Percentiles rank a stretch among this genome's conserved stretches.
Conservation (phyloP, 2,329 filamentous ascomycete genomes). For the Sporothrix inflata region DNA sequence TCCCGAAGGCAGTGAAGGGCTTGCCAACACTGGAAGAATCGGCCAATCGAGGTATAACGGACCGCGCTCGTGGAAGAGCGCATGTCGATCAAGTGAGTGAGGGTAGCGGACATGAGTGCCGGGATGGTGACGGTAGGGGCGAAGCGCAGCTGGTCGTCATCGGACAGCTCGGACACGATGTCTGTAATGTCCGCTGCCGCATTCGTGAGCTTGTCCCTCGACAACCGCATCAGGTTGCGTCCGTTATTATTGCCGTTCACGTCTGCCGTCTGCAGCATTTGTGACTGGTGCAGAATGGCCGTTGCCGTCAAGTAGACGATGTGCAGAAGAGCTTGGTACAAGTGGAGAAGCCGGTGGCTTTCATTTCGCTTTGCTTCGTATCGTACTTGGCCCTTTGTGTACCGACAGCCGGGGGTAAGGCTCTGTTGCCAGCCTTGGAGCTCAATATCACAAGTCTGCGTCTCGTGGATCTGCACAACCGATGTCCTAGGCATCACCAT, state of each 20-base stretch:
- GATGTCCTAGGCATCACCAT: not conserved
- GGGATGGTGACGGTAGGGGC: not conserved
- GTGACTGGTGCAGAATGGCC: not conserved
- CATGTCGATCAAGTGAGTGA: not conserved
- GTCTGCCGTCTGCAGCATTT: not conserved
- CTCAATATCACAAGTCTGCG: not conserved
- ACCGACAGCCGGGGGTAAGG: not conserved
- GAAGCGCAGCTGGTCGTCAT: not conserved
- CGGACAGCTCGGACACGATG: not conserved
- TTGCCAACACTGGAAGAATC: not conserved
- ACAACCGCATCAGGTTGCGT: not conserved
- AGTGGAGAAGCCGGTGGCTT: not conserved
- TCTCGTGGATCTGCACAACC: not conserved
- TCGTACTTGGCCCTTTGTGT: not conserved
- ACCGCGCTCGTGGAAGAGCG: not conserved
- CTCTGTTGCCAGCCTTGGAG: not conserved
- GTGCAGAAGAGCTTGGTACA: not conserved
- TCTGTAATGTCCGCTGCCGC: not conserved
- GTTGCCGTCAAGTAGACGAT: not conserved
- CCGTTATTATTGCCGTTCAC: not conserved
- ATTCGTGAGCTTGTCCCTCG: not conserved
- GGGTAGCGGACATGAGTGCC: not conserved
- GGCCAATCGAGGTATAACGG: not conserved
- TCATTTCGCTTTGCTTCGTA: not conserved
- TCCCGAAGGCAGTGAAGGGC: not conserved